Evolutionary conservation across 192 early-diverging fungal genomes (phyloP), one percentile per base, ranked within the genome.

Genomic region (Neocallimastix lanati): DNA sequence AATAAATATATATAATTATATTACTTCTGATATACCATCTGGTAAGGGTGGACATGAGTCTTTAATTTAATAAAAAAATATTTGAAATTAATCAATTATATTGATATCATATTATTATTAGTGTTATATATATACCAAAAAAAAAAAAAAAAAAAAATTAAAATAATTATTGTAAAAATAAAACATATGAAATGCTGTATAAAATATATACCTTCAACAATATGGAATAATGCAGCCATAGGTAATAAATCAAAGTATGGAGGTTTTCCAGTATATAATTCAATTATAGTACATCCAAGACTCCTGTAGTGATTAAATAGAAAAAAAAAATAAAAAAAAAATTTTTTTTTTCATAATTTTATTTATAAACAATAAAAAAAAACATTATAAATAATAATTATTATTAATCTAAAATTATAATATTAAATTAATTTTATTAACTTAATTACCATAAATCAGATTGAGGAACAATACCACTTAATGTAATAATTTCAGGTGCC

Each of bases 201-300:
- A n/a, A n/a, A n/a, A n/a, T 33, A 33, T 33, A n/a, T n/a, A 33
- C 77, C 94, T 82, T 95, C 95, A 11, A 97, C 97, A 81, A 99
- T 98, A 80, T 92, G 91, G 85, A 96, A 99, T 27, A 99, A 87
- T 12, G 95, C 93, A 7, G 95, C 89, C 94, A 98, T 94, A 25
- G 93, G 88, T 76, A 94, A 88, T 76, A 96, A 79, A 12, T 91
- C 90, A 25, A 91, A 87, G 84, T 97, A 99, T 9, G 96, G 97
- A 29, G 97, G 97, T 78, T 92, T 91, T 37, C 97, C 97, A 12
- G 95, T 95, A 37, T 97, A 83, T 81, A 99, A 85, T 84, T 99
- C 97, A 76, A 99, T 90, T 25, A 96, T 82, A 0, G 97, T 99
- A 82, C 96, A 98, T 36, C 97, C 97, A 28, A 99, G 85, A 79